phyloP scores from a whole-genome alignment of 192 early-diverging fungal genomes.

The Endogone sp. region DNA sequence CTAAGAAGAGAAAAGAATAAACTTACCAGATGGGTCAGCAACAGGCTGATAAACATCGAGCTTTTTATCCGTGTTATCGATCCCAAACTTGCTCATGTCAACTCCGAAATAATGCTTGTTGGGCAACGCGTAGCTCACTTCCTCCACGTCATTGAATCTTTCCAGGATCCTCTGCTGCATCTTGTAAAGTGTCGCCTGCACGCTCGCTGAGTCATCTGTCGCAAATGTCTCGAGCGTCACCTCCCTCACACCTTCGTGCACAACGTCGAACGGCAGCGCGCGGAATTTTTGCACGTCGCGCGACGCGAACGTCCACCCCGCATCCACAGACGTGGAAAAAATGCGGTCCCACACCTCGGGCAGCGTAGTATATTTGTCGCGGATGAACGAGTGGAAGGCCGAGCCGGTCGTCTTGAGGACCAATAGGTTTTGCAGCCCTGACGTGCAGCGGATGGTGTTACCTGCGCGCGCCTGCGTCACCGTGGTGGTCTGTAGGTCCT shows the following conservation, averaged over 20 bases:
- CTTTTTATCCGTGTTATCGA: constrained; percentile 64
- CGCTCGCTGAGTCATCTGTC: constrained; percentile 71
- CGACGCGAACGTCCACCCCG: constrained; percentile 56
- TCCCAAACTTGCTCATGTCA: constrained; percentile 66
- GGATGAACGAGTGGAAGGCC: constrained; percentile 68
- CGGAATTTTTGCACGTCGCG: constrained; percentile 17
- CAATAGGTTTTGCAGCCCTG: constrained; percentile 66
- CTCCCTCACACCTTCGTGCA: constrained; percentile 52
- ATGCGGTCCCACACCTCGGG: constrained; percentile 72
- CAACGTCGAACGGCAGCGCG: constrained; percentile 45
- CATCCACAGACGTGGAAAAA: constrained; percentile 70
- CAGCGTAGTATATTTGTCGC: constrained; percentile 72
- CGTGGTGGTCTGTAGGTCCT: constrained; percentile 61
- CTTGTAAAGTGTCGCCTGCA: constrained; percentile 77
- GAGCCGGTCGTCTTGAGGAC: constrained; percentile 85
- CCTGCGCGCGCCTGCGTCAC: constrained; percentile 42
- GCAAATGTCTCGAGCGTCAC: constrained; percentile 75
- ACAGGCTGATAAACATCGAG: constrained; percentile 72
- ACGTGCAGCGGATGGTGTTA: constrained; percentile 46
- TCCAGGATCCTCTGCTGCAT: constrained; percentile 66
- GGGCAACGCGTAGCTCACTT: constrained; percentile 68
- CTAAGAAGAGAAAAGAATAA: neutral
- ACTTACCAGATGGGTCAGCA: constrained; percentile 62
- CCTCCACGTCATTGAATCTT: constrained; percentile 50
- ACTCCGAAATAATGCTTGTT: constrained; percentile 77